phyloP scores from a whole-genome alignment of 805 yeast species.

The Candida hungchunana region DNA sequence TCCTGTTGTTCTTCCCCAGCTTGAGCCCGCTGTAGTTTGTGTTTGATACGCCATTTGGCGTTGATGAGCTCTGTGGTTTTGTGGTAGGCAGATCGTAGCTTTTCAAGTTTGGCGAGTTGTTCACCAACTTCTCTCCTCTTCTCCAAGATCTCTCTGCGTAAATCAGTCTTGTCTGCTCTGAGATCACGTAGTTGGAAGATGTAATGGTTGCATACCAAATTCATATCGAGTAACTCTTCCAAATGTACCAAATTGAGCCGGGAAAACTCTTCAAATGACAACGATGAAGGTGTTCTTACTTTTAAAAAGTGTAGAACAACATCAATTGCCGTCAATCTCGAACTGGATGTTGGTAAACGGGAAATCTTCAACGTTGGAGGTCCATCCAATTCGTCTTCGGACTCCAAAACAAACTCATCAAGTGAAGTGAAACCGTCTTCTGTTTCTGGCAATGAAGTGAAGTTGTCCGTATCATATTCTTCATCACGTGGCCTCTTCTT shows the following conservation, averaged over 20 bases:
- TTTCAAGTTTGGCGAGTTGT: conserved; percentile 25
- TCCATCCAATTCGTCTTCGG: conserved; percentile 10
- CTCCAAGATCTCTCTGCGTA: conserved; percentile 29
- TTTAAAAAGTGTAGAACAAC: conserved; percentile 16
- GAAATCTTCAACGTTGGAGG: conserved; percentile 22
- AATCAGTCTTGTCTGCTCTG: conserved; percentile 27
- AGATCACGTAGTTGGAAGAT: conserved; percentile 27
- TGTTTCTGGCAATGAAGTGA: too few relatives aligned
- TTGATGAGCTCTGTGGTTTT: conserved; percentile 17
- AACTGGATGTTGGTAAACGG: conserved; percentile 18
- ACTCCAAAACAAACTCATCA: conserved; percentile 3
- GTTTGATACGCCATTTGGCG: conserved; percentile 17
- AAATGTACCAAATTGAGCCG: too few relatives aligned
- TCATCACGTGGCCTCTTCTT: not conserved
- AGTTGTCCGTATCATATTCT: not conserved
- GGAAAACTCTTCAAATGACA: conserved; percentile 5
- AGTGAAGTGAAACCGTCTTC: conserved; percentile 7
- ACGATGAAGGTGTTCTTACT: conserved; percentile 6
- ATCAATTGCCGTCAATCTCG: conserved; percentile 20
- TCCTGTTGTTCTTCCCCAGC: conserved; percentile 1
- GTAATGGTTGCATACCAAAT: conserved; percentile 32
- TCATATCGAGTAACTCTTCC: conserved; percentile 31
- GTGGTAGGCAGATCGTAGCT: conserved; percentile 22
- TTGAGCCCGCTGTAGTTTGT: conserved; percentile 11
- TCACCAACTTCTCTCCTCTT: conserved; percentile 26